Evolutionary conservation across 177 flowering plant genomes (phyloP), one percentile per base, ranked within the genome.

Genomic region (Tripterygium wilfordii): DNA sequence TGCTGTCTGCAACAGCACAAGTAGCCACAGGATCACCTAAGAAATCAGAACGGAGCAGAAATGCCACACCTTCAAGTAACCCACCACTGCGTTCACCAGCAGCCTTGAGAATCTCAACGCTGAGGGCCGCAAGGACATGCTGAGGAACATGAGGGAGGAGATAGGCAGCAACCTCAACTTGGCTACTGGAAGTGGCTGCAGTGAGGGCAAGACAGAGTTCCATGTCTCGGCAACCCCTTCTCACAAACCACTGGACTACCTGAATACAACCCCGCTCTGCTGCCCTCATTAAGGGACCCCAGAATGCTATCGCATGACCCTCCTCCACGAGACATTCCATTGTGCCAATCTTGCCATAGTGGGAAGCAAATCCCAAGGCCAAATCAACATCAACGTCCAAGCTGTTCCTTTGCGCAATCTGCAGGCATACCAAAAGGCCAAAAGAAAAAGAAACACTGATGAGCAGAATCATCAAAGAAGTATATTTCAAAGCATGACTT

Each of bases 371-470:
- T 10, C 96, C 95, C 64, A 90, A 52, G 19, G 97, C 97, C 45
- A 87, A 75, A 62, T 87, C 96, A 26, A 90, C 97, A 57, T 90
- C 97, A 38, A 90, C 83, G 36, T 90, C 97, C 78, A 90, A 75
- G 70, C 96, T 90, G 73, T 90, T 90, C 58, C 88, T 77, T 61
- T 82, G 94, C 42, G 96, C 97, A 70, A 90, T 90, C 97, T 90
- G 48, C 21, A 51, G 28, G 47, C 23, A 62, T 23, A 42, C 44
- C 2, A 51, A n/a, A 43, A n/a, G n/a, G n/a, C n/a, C 13, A 40
- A 13, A 14, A 8, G 1, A 41, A 8, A 57, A 36, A 17, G 4
- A 39, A 29, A 21, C 53, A 28, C 50, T 25, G 12, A 22, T 13
- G 13, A 12, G 45, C 3, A 22, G 32, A 23, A 45, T 9, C 39